These are phyloP conservation scores for Medicago lupulina DNA, from an alignment of 306 rosid species.

Conservation along the genomic window DNA sequence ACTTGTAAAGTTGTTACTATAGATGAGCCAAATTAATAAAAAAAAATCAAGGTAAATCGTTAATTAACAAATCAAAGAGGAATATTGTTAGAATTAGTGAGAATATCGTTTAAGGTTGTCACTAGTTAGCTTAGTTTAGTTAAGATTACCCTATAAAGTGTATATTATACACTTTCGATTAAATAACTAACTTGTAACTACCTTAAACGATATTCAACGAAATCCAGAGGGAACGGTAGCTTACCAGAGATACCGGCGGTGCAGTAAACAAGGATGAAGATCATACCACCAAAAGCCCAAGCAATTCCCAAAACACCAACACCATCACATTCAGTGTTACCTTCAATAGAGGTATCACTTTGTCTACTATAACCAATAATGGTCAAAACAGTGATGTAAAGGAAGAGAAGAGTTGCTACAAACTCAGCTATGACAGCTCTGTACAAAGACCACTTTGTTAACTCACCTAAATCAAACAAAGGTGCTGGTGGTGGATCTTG, in stretches of 20 bases:
- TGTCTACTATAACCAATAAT: conserved; percentile 77
- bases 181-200: neutral
- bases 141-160: too few relatives aligned
- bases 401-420: conserved; percentile 90
- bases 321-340: conserved; percentile 61
- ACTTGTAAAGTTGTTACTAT: too few relatives aligned
- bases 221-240: neutral
- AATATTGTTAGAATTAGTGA: neutral
- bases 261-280: conserved; percentile 97
- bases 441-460: conserved; percentile 80
- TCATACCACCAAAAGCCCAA: conserved; percentile 99
- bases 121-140: neutral
- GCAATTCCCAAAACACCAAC: conserved; percentile 93
- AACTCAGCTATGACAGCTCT: conserved; percentile 89
- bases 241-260: conserved; percentile 96
- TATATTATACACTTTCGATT: neutral
- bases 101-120: neutral
- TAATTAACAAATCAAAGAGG: neutral
- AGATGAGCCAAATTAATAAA: neutral
- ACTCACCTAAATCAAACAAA: conserved; percentile 65
- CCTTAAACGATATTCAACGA: neutral
- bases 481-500: conserved; percentile 89
- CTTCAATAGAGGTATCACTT: neutral
- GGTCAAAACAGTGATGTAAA: conserved; percentile 83
- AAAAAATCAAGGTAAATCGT: neutral